These are phyloP conservation scores for Aspergillus heteromorphus DNA, from an alignment of 495 filamentous ascomycete species.

Conservation along the genomic window DNA sequence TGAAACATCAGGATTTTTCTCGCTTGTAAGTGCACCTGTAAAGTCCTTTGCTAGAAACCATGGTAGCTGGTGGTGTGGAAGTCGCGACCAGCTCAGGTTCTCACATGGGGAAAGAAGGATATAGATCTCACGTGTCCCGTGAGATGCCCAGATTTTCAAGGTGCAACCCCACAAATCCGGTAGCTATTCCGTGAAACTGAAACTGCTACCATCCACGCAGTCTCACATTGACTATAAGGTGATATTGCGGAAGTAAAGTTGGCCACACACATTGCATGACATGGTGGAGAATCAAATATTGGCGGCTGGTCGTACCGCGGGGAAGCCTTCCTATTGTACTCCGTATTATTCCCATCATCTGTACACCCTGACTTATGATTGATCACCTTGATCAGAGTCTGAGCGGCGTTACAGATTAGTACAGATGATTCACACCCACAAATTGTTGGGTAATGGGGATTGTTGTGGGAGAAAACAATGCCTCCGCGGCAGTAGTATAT, in stretches of 20 bases:
- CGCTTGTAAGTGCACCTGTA: not conserved
- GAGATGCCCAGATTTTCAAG: not conserved
- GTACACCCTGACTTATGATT: not conserved
- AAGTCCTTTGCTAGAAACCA: not conserved
- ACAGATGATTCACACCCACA: not conserved
- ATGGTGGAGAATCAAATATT: not conserved
- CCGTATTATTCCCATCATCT: not conserved
- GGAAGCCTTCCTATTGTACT: not conserved
- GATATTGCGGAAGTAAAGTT: not conserved
- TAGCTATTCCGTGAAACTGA: too few species aligned
- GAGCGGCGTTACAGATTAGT: not conserved
- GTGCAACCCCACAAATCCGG: not conserved
- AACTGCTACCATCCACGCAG: not conserved
- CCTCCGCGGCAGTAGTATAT: too few species aligned
- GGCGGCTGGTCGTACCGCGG: not conserved
- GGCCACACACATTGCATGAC: not conserved
- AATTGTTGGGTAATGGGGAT: too few species aligned
- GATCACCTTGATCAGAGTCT: not conserved
- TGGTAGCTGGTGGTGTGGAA: not conserved
- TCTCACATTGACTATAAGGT: not conserved
- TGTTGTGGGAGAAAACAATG: too few species aligned
- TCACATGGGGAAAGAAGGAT: not conserved
- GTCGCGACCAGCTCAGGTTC: slow-evolving; percentile 1
- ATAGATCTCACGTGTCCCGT: not conserved
- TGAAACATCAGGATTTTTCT: not conserved